Base-by-base conservation (phyloP, 2,329 filamentous ascomycete genomes). In the Leptographium radiaticola region DNA sequence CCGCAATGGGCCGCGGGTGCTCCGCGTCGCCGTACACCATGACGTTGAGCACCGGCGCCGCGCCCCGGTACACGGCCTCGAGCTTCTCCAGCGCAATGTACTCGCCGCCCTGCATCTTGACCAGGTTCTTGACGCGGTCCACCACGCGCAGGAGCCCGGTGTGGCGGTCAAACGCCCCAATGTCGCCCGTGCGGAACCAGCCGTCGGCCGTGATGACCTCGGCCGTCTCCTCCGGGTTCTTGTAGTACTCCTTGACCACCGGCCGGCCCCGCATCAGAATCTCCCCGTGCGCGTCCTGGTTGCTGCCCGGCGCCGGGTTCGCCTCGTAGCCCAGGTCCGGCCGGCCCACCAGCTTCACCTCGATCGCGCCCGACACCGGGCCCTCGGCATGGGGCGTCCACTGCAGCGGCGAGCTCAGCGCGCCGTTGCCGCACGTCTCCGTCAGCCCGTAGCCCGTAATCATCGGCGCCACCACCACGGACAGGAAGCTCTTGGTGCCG, bases 131-230 rank as follows among this genome's bases (percentile, higher is more conserved):
- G 81, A 95, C 90, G 62, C 91, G 88, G 69, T 97, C 91, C 65
- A 97, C 90, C 66, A 97, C 84, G 62, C 77, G 80, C 60, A 97
- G 71, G 67, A 95, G 87, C 45, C 91, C 91, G 57, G 84, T 76
- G 34, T 16, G 20, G 46, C 73, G 66, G 68, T 91, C 84, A 63
- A 91, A 93, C 67, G 96, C 87, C 63, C 91, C 91, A 67, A 97
- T 93, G 64, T 97, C 91, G 57, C 91, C 91, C 16, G 89, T 95
- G 77, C 86, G 91, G 79, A 97, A 97, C 93, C 93, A 97, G 50
- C 89, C 89, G 63, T 95, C 93, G 4, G 81, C 68, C 1, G 87
- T 89, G 59, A 91, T 78, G 6, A 86, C 77, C 65, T 86, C 85
- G 63, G 76, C 77, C 8, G 89, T 95, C 72, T 96, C 90, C 62